phyloP scores from a whole-genome alignment of 768 basidiomycete genomes.

The Hygrophorus russula region DNA sequence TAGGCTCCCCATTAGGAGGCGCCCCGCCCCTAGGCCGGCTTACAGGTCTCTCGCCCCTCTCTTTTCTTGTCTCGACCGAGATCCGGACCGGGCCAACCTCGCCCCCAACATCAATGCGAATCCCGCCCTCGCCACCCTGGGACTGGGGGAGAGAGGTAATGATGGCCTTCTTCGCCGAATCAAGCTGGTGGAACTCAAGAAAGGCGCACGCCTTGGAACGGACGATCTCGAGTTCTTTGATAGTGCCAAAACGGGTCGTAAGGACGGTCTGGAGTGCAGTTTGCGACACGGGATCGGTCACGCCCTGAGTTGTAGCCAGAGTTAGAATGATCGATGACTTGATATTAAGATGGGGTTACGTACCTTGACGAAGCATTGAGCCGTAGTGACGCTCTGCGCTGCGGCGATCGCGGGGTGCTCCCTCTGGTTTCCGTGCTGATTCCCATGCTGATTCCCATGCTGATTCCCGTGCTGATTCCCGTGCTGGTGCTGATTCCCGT shows the following conservation, averaged over 20 bases:
- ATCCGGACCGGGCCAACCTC: conserved; percentile 45
- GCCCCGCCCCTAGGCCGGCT: conserved; percentile 51
- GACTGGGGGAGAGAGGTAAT: conserved; percentile 47
- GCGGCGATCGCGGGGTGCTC: conserved; percentile 40
- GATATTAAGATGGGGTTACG: conserved; percentile 7
- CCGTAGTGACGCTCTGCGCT: conserved; percentile 50
- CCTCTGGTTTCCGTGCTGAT: too few relatives aligned
- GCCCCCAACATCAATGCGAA: conserved; percentile 61
- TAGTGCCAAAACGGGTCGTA: conserved; percentile 56
- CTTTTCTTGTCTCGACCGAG: conserved; percentile 82
- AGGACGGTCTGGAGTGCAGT: conserved; percentile 38
- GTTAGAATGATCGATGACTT: not conserved
- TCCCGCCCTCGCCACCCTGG: conserved; percentile 84
- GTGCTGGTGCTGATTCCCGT: conserved; percentile 6
- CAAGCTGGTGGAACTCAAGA: conserved; percentile 74
- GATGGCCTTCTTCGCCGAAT: conserved; percentile 82
- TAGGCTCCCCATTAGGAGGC: conserved; percentile 42
- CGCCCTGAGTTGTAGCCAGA: conserved; percentile 36
- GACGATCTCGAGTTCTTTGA: conserved; percentile 86
- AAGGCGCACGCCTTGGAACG: conserved; percentile 88
- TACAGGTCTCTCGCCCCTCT: conserved; percentile 72
- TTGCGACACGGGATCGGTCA: conserved; percentile 53
- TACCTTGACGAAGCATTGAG: conserved; percentile 92
- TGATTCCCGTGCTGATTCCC: conserved; percentile 10
- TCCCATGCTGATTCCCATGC: conserved; percentile 14